These are phyloP conservation scores for Podila epicladia DNA, from an alignment of 192 early-diverging fungal genomes.

Conservation along the genomic window DNA sequence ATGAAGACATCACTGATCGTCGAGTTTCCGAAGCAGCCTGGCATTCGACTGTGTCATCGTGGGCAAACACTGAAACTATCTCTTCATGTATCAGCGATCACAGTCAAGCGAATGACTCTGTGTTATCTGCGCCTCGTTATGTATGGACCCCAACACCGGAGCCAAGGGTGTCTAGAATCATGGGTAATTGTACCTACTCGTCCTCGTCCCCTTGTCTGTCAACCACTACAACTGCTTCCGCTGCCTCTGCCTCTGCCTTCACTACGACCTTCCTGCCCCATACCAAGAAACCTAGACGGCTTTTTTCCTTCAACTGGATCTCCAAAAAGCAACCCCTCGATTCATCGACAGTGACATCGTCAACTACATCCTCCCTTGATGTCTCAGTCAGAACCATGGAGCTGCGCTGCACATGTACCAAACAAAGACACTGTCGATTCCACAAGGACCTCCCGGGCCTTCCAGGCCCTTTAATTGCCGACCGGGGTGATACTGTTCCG, in stretches of 20 bases:
- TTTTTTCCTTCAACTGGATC: not conserved
- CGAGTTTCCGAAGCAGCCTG: too few relatives aligned
- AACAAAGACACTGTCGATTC: not conserved
- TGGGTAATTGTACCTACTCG: not conserved
- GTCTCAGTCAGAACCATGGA: too few relatives aligned
- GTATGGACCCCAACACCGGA: not conserved
- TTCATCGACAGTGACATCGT: not conserved
- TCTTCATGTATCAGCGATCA: too few relatives aligned
- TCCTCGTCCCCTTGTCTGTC: not conserved
- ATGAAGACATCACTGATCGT: too few relatives aligned
- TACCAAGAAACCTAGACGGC: not conserved
- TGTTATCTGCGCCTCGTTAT: not conserved
- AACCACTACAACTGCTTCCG: not conserved
- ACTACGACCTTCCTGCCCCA: not conserved
- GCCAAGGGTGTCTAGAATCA: not conserved
- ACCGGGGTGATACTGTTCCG: not conserved
- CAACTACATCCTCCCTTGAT: too few relatives aligned
- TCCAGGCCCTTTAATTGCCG: not conserved
- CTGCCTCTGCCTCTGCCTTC: not conserved
- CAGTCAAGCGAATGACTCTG: not conserved
- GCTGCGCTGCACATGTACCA: not conserved
- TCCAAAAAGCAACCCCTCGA: not conserved
- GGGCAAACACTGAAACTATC: too few relatives aligned
- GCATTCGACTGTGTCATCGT: too few relatives aligned
- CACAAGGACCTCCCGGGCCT: conserved; percentile 5